phyloP scores from a whole-genome alignment of 805 yeast species.

The Candida alai region DNA sequence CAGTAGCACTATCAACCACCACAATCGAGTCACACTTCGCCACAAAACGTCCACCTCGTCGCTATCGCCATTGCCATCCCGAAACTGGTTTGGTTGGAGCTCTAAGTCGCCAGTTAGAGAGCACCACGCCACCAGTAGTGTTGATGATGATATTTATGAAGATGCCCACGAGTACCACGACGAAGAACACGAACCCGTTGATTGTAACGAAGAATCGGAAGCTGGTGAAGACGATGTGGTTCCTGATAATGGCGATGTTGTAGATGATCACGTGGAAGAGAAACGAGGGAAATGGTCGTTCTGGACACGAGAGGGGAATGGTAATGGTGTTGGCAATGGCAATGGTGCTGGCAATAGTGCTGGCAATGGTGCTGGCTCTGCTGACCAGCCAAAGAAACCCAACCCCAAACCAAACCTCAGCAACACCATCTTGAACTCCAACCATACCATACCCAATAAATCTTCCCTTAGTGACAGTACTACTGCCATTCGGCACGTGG shows the following conservation, averaged over 20 bases:
- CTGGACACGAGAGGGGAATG: too few species aligned
- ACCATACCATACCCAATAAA: slow-evolving; percentile 23
- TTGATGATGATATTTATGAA: too few species aligned
- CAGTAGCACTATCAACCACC: too few species aligned
- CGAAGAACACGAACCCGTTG: too few species aligned
- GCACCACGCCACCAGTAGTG: background rate
- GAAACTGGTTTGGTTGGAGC: slow-evolving; percentile 29
- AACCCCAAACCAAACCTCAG: slow-evolving; percentile 12
- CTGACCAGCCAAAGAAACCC: slow-evolving; percentile 2
- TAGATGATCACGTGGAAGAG: slow-evolving; percentile 26
- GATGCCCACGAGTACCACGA: too few species aligned
- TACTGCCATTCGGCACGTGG: too few species aligned
- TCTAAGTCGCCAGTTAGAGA: too few species aligned
- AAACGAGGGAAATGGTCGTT: slow-evolving; percentile 34
- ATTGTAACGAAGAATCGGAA: too few species aligned
- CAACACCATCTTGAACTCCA: slow-evolving; percentile 31
- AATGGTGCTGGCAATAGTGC: background rate
- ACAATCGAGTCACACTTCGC: slow-evolving; percentile 3
- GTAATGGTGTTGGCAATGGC: slow-evolving; percentile 4
- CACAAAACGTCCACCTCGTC: slow-evolving; percentile 22
- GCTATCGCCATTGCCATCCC: slow-evolving; percentile 20
- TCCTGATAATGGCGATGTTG: slow-evolving; percentile 29
- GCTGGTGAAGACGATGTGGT: slow-evolving; percentile 10
- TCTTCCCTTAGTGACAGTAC: slow-evolving; percentile 4
- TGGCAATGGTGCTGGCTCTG: background rate